Percentiles rank a stretch among this genome's conserved stretches.
phyloP scores from a whole-genome alignment of 257 asterid genomes.

The Jacaranda mimosifolia region DNA sequence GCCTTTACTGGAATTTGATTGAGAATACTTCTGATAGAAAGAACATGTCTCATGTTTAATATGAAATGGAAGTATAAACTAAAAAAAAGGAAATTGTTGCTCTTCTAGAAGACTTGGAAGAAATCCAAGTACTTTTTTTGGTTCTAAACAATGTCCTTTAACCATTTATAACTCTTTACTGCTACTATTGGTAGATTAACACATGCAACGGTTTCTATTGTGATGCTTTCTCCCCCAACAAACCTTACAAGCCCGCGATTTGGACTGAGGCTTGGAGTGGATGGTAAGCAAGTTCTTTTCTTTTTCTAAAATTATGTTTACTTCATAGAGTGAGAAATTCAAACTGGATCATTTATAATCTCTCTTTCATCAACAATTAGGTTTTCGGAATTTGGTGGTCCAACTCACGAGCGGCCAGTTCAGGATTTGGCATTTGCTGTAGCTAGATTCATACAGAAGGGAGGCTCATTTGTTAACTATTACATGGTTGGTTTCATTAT shows the following conservation, averaged over 20 bases:
- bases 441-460: constrained; percentile 87
- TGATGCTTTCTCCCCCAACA: constrained; percentile 82
- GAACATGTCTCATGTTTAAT: background rate
- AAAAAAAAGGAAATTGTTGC: background rate
- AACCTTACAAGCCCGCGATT: constrained; percentile 82
- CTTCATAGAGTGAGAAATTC: constrained; percentile 2
- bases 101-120: constrained; percentile 2
- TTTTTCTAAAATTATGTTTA: background rate
- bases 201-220: constrained; percentile 97
- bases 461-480: constrained; percentile 89
- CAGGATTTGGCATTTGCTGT: constrained; percentile 95
- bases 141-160: constrained; percentile 1
- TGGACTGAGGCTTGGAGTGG: constrained; percentile 99
- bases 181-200: constrained; percentile 67
- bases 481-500: constrained; percentile 78
- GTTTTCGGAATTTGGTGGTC: constrained; percentile 88
- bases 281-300: constrained; percentile 52
- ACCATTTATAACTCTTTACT: constrained; percentile 7
- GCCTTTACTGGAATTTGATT: constrained; percentile 9
- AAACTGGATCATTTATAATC: constrained; percentile 24
- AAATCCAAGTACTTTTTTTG: background rate
- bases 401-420: constrained; percentile 79
- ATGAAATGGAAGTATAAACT: background rate
- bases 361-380: constrained; percentile 43
- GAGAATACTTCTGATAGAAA: background rate